A percentile compares a stretch with the other conserved stretches of the same genome.
These are phyloP conservation scores for Suillus variegatus DNA, from an alignment of 768 basidiomycete species.

Conservation along the genomic window DNA sequence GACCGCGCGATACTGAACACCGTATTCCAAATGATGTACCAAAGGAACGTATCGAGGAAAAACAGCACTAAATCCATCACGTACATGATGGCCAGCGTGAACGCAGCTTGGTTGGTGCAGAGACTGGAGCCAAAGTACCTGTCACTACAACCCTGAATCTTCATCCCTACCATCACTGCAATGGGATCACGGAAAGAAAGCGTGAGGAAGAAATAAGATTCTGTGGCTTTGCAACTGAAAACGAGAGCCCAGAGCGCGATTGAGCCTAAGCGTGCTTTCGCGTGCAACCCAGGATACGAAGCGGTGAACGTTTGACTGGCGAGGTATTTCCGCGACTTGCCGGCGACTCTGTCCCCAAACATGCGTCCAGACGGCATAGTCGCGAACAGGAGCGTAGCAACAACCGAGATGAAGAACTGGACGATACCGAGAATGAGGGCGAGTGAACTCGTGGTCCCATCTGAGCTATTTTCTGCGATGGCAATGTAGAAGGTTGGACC, in stretches of 20 bases:
- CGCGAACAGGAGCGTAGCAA: conserved; percentile 84
- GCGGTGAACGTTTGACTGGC: conserved; percentile 99
- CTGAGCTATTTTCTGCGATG: conserved; percentile 66
- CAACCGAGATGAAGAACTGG: conserved; percentile 92
- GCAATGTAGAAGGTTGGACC: conserved; percentile 96
- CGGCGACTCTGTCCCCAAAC: conserved; percentile 97
- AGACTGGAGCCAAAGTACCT: conserved; percentile 81
- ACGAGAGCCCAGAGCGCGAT: conserved; percentile 86
- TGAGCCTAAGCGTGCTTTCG: conserved; percentile 73
- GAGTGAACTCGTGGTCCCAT: conserved; percentile 63
- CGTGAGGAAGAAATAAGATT: conserved; percentile 98
- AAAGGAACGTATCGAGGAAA: conserved; percentile 99
- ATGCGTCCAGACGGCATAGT: conserved; percentile 95
- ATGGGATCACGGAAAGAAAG: conserved; percentile 94
- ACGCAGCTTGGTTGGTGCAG: conserved; percentile 92
- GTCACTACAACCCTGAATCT: conserved; percentile 88
- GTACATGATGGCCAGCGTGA: conserved; percentile 97
- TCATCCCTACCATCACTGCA: conserved; percentile 94
- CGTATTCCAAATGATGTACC: conserved; percentile 99
- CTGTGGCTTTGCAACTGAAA: conserved; percentile 94
- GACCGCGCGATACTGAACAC: conserved; percentile 87
- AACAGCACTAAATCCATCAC: conserved; percentile 96
- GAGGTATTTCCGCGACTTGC: conserved; percentile 95
- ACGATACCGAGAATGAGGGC: conserved; percentile 94
- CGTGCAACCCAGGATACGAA: conserved; percentile 75